Percentiles rank a stretch among this genome's conserved stretches.
Evolutionary conservation across 2,329 filamentous ascomycete species (phyloP).

Genomic region (Trichophaea hybrida): DNA sequence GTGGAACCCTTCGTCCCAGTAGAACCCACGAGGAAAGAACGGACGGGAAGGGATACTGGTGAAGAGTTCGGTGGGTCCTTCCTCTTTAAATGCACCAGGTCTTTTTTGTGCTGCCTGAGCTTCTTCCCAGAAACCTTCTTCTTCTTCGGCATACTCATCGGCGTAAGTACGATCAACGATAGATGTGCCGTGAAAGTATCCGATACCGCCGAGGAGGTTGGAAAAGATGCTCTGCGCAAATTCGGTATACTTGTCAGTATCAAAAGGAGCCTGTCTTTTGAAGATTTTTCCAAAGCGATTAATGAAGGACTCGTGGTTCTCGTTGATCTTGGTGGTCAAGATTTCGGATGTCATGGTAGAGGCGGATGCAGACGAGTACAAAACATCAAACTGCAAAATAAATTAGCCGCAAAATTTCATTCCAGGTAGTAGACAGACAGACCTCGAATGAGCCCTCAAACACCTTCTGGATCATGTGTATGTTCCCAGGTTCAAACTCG

Average conservation of each 20-base stretch:
- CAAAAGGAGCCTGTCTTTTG: conserved; percentile 61
- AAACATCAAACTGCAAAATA: conserved; percentile 58
- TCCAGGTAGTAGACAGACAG: conserved; percentile 12
- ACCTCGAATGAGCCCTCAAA: conserved; percentile 74
- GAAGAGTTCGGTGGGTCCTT: conserved; percentile 78
- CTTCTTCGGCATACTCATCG: conserved; percentile 86
- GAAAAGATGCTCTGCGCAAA: conserved; percentile 89
- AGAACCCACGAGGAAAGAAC: conserved; percentile 90
- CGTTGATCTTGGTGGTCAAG: conserved; percentile 54
- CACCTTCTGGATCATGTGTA: conserved; percentile 79
- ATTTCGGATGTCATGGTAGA: conserved; percentile 43
- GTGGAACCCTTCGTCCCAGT: conserved; percentile 98
- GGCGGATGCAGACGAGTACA: conserved; percentile 62
- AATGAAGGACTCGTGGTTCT: conserved; percentile 52
- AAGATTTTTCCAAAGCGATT: conserved; percentile 61
- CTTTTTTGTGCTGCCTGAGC: conserved; percentile 59
- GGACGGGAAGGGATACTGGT: conserved; percentile 82
- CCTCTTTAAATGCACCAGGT: conserved; percentile 36
- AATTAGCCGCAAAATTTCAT: not conserved
- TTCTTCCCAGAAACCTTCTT: conserved; percentile 91
- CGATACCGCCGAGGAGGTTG: conserved; percentile 83
- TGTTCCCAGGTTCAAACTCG: conserved; percentile 54
- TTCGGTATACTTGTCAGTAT: conserved; percentile 52
- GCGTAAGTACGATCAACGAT: conserved; percentile 82
- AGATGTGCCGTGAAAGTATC: conserved; percentile 83